phyloP scores from a whole-genome alignment of 179 eudicot species.

The Corrigiola litoralis region DNA sequence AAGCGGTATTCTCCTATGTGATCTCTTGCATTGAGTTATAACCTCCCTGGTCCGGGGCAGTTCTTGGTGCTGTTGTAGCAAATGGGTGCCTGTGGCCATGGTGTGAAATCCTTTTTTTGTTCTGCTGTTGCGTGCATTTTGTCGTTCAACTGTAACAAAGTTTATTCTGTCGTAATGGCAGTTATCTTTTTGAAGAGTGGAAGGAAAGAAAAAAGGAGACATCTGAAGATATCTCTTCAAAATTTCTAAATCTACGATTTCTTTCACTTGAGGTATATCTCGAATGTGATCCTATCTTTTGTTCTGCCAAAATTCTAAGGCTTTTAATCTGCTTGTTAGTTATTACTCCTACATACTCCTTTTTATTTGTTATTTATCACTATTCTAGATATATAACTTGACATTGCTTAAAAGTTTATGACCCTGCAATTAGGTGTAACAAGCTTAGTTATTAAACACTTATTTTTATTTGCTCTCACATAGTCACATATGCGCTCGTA shows the following conservation, averaged over 20 bases:
- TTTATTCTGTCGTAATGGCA: slow-evolving; percentile 28
- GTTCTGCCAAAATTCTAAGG: not conserved
- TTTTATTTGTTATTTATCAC: too few relatives aligned
- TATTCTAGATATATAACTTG: too few relatives aligned
- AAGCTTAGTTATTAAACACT: too few relatives aligned
- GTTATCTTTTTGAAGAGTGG: slow-evolving; percentile 98
- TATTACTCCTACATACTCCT: not conserved
- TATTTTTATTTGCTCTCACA: too few relatives aligned
- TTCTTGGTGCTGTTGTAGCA: not conserved
- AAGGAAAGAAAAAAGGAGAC: slow-evolving; percentile 73
- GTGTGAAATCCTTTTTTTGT: not conserved
- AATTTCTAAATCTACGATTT: slow-evolving; percentile 63
- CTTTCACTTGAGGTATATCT: slow-evolving; percentile 76
- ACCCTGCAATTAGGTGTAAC: too few relatives aligned
- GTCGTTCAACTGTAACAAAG: slow-evolving; percentile 1
- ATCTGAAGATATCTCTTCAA: slow-evolving; percentile 56
- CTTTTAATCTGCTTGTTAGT: not conserved
- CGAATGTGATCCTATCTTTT: not conserved
- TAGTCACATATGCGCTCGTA: too few relatives aligned
- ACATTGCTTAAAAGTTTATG: too few relatives aligned
- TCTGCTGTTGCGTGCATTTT: not conserved
- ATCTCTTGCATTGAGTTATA: not conserved
- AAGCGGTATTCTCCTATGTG: not conserved
- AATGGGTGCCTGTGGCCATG: not conserved
- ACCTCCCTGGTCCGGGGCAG: not conserved